Evolutionary conservation across 2,329 filamentous ascomycete species (phyloP).

Genomic region (Ploettnerulaceae sp.): DNA sequence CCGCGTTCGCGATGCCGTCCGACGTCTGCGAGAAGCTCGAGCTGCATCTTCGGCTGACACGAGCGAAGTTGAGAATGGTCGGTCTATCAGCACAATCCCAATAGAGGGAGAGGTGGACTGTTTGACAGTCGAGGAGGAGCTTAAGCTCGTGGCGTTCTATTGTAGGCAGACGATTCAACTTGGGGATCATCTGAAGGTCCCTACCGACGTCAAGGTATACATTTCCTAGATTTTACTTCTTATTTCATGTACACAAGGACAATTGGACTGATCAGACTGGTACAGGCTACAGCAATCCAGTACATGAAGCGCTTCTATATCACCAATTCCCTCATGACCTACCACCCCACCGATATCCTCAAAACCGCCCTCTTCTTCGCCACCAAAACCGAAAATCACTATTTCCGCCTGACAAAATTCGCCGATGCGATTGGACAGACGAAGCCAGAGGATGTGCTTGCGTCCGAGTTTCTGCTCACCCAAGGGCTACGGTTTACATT

Average conservation of each 20-base stretch:
- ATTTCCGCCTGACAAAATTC: conserved; percentile 55
- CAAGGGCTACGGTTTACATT: conserved; percentile 92
- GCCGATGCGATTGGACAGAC: conserved; percentile 64
- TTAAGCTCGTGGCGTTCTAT: conserved; percentile 75
- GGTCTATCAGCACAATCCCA: conserved; percentile 22
- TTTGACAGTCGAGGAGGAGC: conserved; percentile 78
- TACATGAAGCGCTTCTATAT: conserved; percentile 94
- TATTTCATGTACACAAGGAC: neutral
- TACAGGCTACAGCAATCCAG: conserved; percentile 35
- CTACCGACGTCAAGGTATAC: conserved; percentile 54
- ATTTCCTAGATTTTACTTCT: neutral
- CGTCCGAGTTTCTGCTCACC: conserved; percentile 87
- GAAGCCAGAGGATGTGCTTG: conserved; percentile 75
- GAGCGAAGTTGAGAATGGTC: conserved; percentile 34
- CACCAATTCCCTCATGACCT: conserved; percentile 93
- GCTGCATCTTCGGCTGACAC: conserved; percentile 32
- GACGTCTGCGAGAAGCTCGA: conserved; percentile 40
- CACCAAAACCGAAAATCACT: conserved; percentile 85
- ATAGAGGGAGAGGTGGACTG: conserved; percentile 59
- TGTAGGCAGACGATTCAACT: conserved; percentile 55
- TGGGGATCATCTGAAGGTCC: conserved; percentile 55
- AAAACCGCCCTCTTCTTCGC: conserved; percentile 90
- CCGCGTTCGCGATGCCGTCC: conserved; percentile 54
- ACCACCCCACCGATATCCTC: conserved; percentile 83
- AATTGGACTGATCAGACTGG: neutral